Evolutionary conservation across 169 alveolate species (phyloP).

Genomic region (Haemoproteus tartakovskyi): DNA sequence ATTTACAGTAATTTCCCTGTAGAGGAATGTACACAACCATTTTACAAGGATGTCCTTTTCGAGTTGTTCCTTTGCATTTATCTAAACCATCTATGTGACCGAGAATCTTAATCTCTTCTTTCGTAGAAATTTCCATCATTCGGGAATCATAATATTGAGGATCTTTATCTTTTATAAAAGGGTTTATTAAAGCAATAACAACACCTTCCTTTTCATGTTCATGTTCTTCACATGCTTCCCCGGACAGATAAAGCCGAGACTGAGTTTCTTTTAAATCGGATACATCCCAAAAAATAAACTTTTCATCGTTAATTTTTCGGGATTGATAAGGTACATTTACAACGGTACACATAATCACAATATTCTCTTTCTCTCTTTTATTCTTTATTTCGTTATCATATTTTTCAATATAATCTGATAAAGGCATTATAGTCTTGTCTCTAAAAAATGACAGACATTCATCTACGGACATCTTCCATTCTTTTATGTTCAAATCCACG

Average conservation of each 20-base stretch:
- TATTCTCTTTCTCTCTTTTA: not conserved
- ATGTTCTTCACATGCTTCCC: slow-evolving; percentile 41
- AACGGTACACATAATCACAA: slow-evolving; percentile 21
- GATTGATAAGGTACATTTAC: slow-evolving; percentile 59
- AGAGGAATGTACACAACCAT: slow-evolving; percentile 24
- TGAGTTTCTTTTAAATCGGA: slow-evolving; percentile 53
- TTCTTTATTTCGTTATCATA: slow-evolving; percentile 40
- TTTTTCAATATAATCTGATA: slow-evolving; percentile 26
- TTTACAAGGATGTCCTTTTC: slow-evolving; percentile 24
- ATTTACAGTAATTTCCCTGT: slow-evolving; percentile 34
- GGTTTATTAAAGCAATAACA: slow-evolving; percentile 35
- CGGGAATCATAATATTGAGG: slow-evolving; percentile 40
- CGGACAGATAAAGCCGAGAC: slow-evolving; percentile 30
- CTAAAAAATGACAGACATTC: slow-evolving; percentile 7
- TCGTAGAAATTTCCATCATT: slow-evolving; percentile 6
- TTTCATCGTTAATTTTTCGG: slow-evolving; percentile 33
- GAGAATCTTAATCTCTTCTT: slow-evolving; percentile 3
- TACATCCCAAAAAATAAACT: slow-evolving; percentile 56
- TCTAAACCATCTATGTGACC: slow-evolving; percentile 28
- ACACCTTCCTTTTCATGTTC: slow-evolving; percentile 38
- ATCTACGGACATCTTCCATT: slow-evolving; percentile 26
- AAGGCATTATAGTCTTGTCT: slow-evolving; percentile 14
- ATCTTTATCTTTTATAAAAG: slow-evolving; percentile 34
- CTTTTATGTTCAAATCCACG: slow-evolving; percentile 3
- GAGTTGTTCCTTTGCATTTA: slow-evolving; percentile 41